Conservation (phyloP, 2,329 filamentous ascomycete genomes). For the Immersiporthe knoxdaviesiana region DNA sequence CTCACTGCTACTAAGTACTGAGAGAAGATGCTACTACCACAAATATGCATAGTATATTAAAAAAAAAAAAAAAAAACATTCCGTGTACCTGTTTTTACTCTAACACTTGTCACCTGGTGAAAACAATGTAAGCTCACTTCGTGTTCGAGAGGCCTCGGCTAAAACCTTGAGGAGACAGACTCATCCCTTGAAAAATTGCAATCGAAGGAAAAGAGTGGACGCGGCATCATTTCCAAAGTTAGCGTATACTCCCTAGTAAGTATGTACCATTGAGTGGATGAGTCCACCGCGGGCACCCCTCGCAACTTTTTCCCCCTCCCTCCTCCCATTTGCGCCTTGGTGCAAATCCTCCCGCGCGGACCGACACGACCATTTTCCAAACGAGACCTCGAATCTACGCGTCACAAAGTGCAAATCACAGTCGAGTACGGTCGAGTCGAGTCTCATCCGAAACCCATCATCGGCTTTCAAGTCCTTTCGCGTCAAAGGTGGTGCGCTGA, state of each 20-base stretch:
- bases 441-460: background rate
- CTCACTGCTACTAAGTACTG: background rate
- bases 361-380: background rate
- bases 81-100: background rate
- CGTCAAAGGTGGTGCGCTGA: background rate
- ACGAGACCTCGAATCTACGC: background rate
- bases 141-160: background rate
- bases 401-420: background rate
- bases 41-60: background rate
- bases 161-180: too few relatives aligned
- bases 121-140: background rate
- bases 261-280: background rate
- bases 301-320: constrained; percentile 17
- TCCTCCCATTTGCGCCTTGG: background rate
- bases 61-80: too few relatives aligned
- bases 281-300: constrained; percentile 1
- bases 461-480: background rate
- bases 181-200: background rate
- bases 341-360: background rate
- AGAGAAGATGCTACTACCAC: background rate
- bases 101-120: background rate
- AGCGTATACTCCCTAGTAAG: background rate
- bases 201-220: background rate
- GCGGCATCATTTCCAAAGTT: background rate
- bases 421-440: background rate